phyloP scores from a whole-genome alignment of 768 basidiomycete genomes.

The Lactarius psammicola region DNA sequence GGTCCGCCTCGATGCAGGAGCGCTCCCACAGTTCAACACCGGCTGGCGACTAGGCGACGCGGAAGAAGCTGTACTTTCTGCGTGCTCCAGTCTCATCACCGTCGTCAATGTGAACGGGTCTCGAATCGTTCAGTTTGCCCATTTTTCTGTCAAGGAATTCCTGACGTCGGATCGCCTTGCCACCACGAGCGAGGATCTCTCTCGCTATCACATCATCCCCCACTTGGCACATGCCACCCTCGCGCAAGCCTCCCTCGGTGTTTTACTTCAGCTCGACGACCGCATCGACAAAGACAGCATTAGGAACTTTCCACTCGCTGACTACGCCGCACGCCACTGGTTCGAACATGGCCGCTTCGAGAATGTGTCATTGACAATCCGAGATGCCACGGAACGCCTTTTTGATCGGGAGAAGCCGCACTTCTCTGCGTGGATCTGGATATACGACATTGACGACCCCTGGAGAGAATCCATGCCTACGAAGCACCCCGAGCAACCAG shows the following conservation, averaged over 20 bases:
- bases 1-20: background rate
- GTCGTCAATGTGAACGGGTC: background rate
- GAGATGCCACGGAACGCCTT: background rate
- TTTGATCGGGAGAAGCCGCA: slow-evolving; percentile 6
- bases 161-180: slow-evolving; percentile 3
- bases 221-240: background rate
- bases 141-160: slow-evolving; percentile 8
- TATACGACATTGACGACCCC: background rate
- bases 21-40: background rate
- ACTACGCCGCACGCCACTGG: slow-evolving; percentile 7
- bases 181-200: background rate
- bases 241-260: slow-evolving; percentile 3
- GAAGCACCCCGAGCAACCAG: slow-evolving; percentile 1
- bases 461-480: background rate
- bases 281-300: background rate
- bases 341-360: background rate
- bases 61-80: background rate
- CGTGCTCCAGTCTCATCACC: slow-evolving; percentile 8
- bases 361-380: background rate
- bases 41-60: background rate
- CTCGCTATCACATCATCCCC: background rate
- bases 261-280: slow-evolving; percentile 2
- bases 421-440: slow-evolving; percentile 11
- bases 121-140: background rate
- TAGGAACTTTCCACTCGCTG: background rate